Evolutionary conservation across 169 alveolate species (phyloP).

Genomic region (Plasmodium billcollinsi): DNA sequence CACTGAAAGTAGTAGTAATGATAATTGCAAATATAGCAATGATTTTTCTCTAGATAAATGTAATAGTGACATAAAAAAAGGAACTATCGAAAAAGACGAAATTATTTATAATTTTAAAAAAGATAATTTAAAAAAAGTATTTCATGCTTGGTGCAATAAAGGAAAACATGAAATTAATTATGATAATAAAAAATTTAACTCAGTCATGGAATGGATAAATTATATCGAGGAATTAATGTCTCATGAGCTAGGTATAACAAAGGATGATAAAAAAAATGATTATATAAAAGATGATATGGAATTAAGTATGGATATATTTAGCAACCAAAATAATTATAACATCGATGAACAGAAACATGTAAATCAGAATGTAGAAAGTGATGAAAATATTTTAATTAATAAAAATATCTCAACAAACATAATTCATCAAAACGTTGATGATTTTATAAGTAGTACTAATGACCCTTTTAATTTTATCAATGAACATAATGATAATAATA

Average conservation of each 20-base stretch:
- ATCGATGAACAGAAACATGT: neutral
- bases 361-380: neutral
- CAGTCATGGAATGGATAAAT: slow-evolving; percentile 76
- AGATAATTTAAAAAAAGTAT: slow-evolving; percentile 49
- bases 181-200: slow-evolving; percentile 62
- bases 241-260: slow-evolving; percentile 10
- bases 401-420: neutral
- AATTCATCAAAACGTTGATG: slow-evolving; percentile 1
- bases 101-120: slow-evolving; percentile 69
- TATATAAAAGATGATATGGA: neutral
- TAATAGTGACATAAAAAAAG: slow-evolving; percentile 22
- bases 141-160: slow-evolving; percentile 74
- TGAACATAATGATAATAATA: neutral
- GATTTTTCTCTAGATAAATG: slow-evolving; percentile 48
- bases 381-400: neutral
- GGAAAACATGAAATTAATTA: slow-evolving; percentile 73
- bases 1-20: slow-evolving; percentile 71
- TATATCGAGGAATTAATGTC: slow-evolving; percentile 66
- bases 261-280: slow-evolving; percentile 1
- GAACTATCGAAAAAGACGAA: slow-evolving; percentile 52
- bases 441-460: neutral
- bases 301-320: neutral
- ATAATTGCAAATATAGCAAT: slow-evolving; percentile 16
- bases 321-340: slow-evolving; percentile 10
- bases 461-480: neutral